Base-by-base conservation (phyloP, 2,329 filamentous ascomycete genomes). In the Cladosporium oxysporum region DNA sequence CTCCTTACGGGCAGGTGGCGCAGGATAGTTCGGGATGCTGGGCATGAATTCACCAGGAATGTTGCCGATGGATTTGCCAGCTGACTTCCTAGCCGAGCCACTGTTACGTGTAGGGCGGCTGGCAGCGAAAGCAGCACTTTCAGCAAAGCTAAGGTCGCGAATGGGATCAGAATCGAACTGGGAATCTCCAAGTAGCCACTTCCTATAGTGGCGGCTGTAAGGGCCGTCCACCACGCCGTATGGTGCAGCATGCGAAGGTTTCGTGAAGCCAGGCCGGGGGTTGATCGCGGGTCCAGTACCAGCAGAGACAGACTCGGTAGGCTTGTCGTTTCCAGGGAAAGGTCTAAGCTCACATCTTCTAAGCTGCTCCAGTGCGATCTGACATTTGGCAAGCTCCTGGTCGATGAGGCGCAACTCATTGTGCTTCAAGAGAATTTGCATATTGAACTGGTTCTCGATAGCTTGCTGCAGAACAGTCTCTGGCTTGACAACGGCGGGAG, bases 331-430 rank as follows among this genome's bases (percentile, higher is more conserved):
- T 69, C 89, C 87, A 35, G 94, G 93, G 77, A 93, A 98, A 5
- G 94, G 94, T 72, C 97, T 94, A 71, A 98, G 84, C 76, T 95
- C 90, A 80, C 93, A 97, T 67, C 95, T 89, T 72, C 95, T 91
- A 69, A 99, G 83, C 80, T 98, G 95, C 80, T 99, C 95, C 71
- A 98, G 84, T 12, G 93, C 92, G 69, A 93, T 83, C 81, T 98
- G 93, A 76, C 93, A 97, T 82, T 97, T 98, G 70, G 92, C 94
- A 70, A 98, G 85, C 81, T 98, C 95, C 79, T 97, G 93, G 76
- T 98, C 92, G 78, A 98, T 97, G 71, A 97, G 84, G 66, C 93
- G 91, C 67, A 98, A 82, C 81, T 99, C 95, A 74, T 95, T 89
- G 79, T 99, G 95, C 83, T 97, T 98, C 76, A 96, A 82, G 69